These are phyloP conservation scores for Fonsecaea erecta DNA, from an alignment of 2,329 filamentous ascomycete genomes.

Conservation along the genomic window DNA sequence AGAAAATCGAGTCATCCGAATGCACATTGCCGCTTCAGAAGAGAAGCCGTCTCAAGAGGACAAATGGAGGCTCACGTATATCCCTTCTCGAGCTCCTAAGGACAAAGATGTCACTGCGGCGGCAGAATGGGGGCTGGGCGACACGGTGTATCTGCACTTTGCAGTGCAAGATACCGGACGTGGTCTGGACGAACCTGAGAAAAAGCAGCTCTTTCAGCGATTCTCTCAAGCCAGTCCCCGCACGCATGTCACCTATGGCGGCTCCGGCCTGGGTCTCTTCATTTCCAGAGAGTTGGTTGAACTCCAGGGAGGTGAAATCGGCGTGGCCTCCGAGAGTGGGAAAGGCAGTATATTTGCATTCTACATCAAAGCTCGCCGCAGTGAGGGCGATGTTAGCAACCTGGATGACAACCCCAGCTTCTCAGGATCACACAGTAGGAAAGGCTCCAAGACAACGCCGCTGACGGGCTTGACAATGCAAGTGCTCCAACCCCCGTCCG, in stretches of 20 bases:
- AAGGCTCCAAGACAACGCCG: conserved; percentile 18
- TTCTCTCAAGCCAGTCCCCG: conserved; percentile 78
- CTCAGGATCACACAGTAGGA: conserved; percentile 13
- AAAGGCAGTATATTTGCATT: conserved; percentile 64
- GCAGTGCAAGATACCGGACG: conserved; percentile 78
- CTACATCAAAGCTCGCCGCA: conserved; percentile 55
- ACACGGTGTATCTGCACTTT: conserved; percentile 70
- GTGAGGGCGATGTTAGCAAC: conserved; percentile 9
- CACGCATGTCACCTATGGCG: conserved; percentile 79
- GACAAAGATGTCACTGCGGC: conserved; percentile 44
- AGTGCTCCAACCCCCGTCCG: not conserved
- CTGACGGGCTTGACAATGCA: conserved; percentile 17
- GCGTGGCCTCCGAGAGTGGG: conserved; percentile 64
- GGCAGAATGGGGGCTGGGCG: conserved; percentile 60
- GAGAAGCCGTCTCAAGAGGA: conserved; percentile 51
- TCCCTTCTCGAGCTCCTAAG: conserved; percentile 39
- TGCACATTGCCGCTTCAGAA: conserved; percentile 58
- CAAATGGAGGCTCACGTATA: conserved; percentile 45
- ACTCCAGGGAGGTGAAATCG: conserved; percentile 78
- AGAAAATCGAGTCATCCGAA: conserved; percentile 50
- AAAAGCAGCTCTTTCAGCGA: conserved; percentile 74
- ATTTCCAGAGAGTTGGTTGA: conserved; percentile 80
- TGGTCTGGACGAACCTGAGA: conserved; percentile 72
- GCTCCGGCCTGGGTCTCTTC: conserved; percentile 77
- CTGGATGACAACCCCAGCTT: conserved; percentile 17